Evolutionary conservation across 257 asterid genomes (phyloP), one percentile per base, ranked within the genome.

Genomic region (Solanum clarkiae): DNA sequence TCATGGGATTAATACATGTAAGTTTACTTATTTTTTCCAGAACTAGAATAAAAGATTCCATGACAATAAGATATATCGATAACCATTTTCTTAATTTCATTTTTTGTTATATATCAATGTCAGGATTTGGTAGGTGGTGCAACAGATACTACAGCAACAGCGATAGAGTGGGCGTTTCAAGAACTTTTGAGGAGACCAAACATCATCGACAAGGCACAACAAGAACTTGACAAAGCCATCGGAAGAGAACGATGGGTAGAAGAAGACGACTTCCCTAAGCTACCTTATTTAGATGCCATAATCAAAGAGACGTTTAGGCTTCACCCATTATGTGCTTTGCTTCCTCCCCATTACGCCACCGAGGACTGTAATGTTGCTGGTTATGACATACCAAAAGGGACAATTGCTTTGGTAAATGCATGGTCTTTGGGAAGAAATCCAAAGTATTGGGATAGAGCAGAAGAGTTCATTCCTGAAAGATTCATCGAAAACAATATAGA

Each of bases 111-210:
- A 14, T 62, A 55, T 15, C 7, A 15, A 36, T 69, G 77, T 5
- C 42, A 89, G 90, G 4, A 87, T 18, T 45, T 87, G 59, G 5
- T 87, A 56, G 80, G 14, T 26, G 92, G 88, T 17, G 90, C 81
- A 59, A 86, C 86, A 20, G 88, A 88, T 45, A 89, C 93, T 29
- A 15, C 91, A 16, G 83, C 88, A 10, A 49, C 84, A 15, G 56
- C 86, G 18, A 22, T 90, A 10, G 89, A 89, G 82, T 87, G 91
- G 93, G 54, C 89, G 8, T 63, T 90, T 22, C 87, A 47, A 54
- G 91, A 90, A 85, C 51, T 90, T 8, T 29, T 87, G 9, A 86
- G 51, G 70, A 81, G 84, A 14, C 90, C 90, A 69, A 69, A 69
- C 26, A 17, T 69, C 24, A 69, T 69, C 0, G 26, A 69, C 0